phyloP scores from a whole-genome alignment of 106 monocot genomes.

The Dendrobium catenatum region DNA sequence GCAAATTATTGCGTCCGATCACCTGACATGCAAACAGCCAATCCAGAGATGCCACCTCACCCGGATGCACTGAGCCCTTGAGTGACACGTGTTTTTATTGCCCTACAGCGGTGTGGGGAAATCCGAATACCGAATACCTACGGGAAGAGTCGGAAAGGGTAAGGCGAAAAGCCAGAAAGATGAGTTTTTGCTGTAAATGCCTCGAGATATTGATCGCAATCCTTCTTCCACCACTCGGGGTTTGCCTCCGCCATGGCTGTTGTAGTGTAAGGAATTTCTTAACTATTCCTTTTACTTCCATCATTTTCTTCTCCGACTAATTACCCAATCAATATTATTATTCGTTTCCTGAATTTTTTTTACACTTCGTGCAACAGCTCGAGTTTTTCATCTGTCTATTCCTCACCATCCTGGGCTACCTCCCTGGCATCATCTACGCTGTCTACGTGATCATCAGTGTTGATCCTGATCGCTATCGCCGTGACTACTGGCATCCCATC shows the following conservation, averaged over 20 bases:
- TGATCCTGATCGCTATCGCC: constrained; percentile 15
- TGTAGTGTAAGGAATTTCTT: constrained; percentile 34
- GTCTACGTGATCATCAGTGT: constrained; percentile 35
- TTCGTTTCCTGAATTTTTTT: neutral
- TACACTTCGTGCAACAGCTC: constrained; percentile 6
- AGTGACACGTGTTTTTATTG: too few relatives aligned
- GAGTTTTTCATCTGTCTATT: constrained; percentile 48
- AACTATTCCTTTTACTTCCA: neutral
- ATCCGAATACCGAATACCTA: too few relatives aligned
- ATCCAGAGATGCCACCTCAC: too few relatives aligned
- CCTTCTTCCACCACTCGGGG: constrained; percentile 50
- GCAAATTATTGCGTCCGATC: too few relatives aligned
- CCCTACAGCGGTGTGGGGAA: too few relatives aligned
- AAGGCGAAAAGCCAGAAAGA: neutral
- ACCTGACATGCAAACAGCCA: too few relatives aligned
- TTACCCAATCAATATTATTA: neutral
- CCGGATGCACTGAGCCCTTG: too few relatives aligned
- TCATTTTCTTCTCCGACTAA: neutral
- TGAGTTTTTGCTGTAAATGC: constrained; percentile 37
- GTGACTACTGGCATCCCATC: constrained; percentile 21
- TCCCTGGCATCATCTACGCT: constrained; percentile 54
- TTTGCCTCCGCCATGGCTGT: constrained; percentile 53
- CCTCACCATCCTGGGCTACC: constrained; percentile 31
- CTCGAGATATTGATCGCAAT: constrained; percentile 45
- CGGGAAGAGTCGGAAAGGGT: neutral